These are phyloP conservation scores for Cnidoscolus chayamansa DNA, from an alignment of 441 rosid genomes.

Conservation along the genomic window DNA sequence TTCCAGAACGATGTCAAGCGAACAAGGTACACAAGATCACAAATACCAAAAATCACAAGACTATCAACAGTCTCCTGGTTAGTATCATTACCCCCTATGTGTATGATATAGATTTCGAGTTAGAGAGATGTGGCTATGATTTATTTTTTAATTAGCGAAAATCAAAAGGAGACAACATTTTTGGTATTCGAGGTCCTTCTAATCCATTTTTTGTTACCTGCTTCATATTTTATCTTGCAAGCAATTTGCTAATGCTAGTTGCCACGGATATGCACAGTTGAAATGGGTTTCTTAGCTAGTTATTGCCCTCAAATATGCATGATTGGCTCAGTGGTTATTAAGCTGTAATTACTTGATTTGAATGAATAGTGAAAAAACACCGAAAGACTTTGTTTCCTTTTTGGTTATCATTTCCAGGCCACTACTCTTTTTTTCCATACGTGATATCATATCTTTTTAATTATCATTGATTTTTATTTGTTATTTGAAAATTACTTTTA, in stretches of 20 bases:
- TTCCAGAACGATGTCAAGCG: slow-evolving; percentile 23
- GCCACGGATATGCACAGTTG: not conserved
- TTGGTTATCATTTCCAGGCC: not conserved
- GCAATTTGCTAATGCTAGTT: not conserved
- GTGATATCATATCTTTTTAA: not conserved
- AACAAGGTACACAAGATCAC: not conserved
- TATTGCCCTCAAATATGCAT: not conserved
- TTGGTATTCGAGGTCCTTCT: not conserved
- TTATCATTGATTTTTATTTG: not conserved
- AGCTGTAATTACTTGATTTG: not conserved
- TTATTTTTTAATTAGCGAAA: not conserved
- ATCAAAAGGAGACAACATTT: too few species aligned
- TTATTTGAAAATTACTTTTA: not conserved
- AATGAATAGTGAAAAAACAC: not conserved
- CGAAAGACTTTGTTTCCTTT: not conserved
- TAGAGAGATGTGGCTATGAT: not conserved
- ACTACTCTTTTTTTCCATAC: not conserved
- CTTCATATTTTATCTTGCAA: not conserved
- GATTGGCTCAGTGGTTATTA: not conserved
- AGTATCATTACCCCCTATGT: not conserved
- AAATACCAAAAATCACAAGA: not conserved
- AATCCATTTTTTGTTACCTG: not conserved
- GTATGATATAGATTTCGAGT: not conserved
- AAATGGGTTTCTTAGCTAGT: not conserved
- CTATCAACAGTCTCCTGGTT: slow-evolving; percentile 18